These are phyloP conservation scores for Sporobolomyces phaffii DNA, from an alignment of 768 basidiomycete genomes.

Conservation along the genomic window DNA sequence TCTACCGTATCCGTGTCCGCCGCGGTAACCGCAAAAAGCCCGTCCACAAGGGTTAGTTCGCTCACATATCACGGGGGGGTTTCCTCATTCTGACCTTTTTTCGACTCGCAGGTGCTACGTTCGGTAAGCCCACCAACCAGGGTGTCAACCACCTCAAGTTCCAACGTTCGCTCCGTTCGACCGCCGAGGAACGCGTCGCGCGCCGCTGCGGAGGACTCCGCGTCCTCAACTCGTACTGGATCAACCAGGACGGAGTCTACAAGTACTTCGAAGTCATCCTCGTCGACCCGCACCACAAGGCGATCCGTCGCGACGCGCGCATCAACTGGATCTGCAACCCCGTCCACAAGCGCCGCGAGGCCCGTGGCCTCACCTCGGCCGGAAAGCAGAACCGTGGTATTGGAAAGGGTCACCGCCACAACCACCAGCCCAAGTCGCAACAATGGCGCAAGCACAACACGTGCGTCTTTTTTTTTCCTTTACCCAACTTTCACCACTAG, in stretches of 20 bases:
- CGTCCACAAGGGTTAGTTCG: conserved; percentile 76
- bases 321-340: conserved; percentile 99
- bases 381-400: conserved; percentile 97
- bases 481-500: too few species aligned
- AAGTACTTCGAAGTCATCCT: conserved; percentile 94
- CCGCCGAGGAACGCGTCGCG: conserved; percentile 97
- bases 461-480: conserved; percentile 5
- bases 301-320: conserved; percentile 87
- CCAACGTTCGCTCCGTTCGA: conserved; percentile 85
- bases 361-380: conserved; percentile 91
- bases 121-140: conserved; percentile 97
- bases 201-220: conserved; percentile 91
- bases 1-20: conserved; percentile 95
- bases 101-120: conserved; percentile 70
- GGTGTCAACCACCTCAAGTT: conserved; percentile 99
- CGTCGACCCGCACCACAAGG: conserved; percentile 89
- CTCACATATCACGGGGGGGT: not conserved
- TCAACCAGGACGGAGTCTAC: conserved; percentile 58
- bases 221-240: conserved; percentile 97
- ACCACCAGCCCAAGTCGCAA: conserved; percentile 80
- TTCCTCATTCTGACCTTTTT: not conserved
- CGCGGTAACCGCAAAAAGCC: conserved; percentile 99
- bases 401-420: conserved; percentile 91
- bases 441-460: conserved; percentile 99
- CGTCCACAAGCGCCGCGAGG: conserved; percentile 97